Conservation (phyloP, 129 eudicot species). For the Mikania micrantha region DNA sequence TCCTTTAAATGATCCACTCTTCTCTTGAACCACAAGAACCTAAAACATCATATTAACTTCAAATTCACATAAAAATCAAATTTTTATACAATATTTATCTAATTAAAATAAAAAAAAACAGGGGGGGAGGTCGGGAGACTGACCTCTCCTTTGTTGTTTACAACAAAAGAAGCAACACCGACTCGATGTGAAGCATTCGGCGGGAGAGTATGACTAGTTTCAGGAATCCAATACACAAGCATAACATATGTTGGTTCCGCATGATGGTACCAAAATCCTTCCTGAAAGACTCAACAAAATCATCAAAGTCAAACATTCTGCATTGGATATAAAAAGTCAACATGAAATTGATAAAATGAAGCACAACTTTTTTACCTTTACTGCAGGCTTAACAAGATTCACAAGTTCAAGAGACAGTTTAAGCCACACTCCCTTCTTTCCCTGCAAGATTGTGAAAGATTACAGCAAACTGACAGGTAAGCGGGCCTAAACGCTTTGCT, state of each 20-base stretch:
- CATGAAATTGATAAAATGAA: not conserved
- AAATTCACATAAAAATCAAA: slow-evolving; percentile 3
- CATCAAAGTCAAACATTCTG: not conserved
- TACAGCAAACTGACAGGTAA: no score
- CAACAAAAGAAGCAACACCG: slow-evolving; percentile 44
- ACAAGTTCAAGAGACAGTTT: slow-evolving; percentile 38
- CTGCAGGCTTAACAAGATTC: slow-evolving; percentile 52
- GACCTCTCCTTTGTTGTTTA: slow-evolving; percentile 41
- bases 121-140: not conserved
- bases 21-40: slow-evolving; percentile 64
- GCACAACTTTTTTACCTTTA: slow-evolving; percentile 27
- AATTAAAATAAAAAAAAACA: not conserved
- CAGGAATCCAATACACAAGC: slow-evolving; percentile 60
- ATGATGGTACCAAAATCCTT: slow-evolving; percentile 74
- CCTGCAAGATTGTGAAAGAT: no score
- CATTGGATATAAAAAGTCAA: not conserved
- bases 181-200: slow-evolving; percentile 63
- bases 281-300: slow-evolving; percentile 23
- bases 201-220: slow-evolving; percentile 38
- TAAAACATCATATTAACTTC: slow-evolving; percentile 2
- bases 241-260: slow-evolving; percentile 56
- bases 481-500: no score
- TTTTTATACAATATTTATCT: not conserved
- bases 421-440: slow-evolving; percentile 57
- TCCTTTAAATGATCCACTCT: slow-evolving; percentile 41